Evolutionary conservation across 148 eudicot genomes (phyloP).

Genomic region (Diospyros lotus): DNA sequence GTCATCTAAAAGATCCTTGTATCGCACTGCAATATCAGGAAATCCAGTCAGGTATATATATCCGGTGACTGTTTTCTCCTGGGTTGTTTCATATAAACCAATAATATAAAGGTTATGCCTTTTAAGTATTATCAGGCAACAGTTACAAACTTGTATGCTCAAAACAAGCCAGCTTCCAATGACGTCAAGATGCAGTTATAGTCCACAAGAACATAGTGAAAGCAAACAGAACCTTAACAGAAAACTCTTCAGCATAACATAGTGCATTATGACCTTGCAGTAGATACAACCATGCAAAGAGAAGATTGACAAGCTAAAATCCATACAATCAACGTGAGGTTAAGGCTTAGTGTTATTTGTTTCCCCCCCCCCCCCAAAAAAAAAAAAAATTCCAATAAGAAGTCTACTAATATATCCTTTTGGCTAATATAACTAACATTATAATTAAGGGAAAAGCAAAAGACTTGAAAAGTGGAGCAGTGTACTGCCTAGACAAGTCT

Average conservation of each 20-base stretch:
- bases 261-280: too few species aligned
- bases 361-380: too few species aligned
- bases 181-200: neutral
- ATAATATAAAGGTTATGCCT: neutral
- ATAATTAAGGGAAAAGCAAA: neutral
- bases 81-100: neutral
- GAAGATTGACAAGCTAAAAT: too few species aligned
- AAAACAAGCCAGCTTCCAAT: constrained; percentile 5
- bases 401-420: neutral
- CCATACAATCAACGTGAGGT: too few species aligned
- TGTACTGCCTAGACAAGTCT: neutral
- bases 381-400: neutral
- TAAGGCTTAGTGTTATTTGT: too few species aligned
- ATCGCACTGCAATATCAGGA: constrained; percentile 57
- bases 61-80: neutral
- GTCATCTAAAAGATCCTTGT: constrained; percentile 82
- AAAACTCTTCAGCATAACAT: neutral
- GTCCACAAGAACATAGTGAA: neutral
- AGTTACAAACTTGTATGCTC: neutral
- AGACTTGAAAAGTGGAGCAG: neutral
- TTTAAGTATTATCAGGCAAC: neutral
- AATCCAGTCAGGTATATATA: constrained; percentile 18
- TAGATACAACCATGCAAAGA: too few species aligned
- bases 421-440: neutral
- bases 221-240: too few species aligned